A percentile compares a stretch with the other conserved stretches of the same genome.
Conservation (phyloP, 371 early-diverging fungal species). For the Mortierella sp. region DNA sequence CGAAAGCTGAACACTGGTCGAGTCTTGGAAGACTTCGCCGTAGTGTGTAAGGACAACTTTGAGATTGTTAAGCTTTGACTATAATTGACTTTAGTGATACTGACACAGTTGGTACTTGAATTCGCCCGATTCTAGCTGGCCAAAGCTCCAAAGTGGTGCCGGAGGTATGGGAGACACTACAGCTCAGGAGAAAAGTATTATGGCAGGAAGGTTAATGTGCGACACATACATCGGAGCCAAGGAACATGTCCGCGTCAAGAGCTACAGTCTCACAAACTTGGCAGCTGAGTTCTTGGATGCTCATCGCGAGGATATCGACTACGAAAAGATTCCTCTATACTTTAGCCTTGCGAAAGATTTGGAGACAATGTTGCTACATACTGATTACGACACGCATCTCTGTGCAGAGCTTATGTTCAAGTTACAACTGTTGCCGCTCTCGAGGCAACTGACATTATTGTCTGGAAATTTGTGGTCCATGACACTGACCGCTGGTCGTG, state of each 20-base stretch:
- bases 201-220: constrained; percentile 94
- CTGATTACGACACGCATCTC: constrained; percentile 89
- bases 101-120: neutral
- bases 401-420: constrained; percentile 87
- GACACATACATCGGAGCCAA: constrained; percentile 95
- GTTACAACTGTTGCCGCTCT: constrained; percentile 92
- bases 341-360: constrained; percentile 75
- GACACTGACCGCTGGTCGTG: constrained; percentile 94
- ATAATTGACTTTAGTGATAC: neutral
- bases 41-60: constrained; percentile 67
- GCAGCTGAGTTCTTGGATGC: constrained; percentile 83
- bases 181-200: constrained; percentile 78
- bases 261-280: constrained; percentile 86
- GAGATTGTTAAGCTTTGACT: neutral
- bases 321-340: constrained; percentile 79
- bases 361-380: constrained; percentile 81
- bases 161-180: constrained; percentile 89
- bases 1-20: constrained; percentile 84
- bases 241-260: constrained; percentile 89
- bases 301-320: constrained; percentile 89
- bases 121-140: constrained; percentile 64
- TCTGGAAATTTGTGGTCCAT: constrained; percentile 96
- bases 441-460: constrained; percentile 93
- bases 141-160: constrained; percentile 84
- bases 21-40: constrained; percentile 88